Evolutionary conservation across 805 yeast genomes (phyloP).

Genomic region (Cyberlindnera nakhonratchasimensis): DNA sequence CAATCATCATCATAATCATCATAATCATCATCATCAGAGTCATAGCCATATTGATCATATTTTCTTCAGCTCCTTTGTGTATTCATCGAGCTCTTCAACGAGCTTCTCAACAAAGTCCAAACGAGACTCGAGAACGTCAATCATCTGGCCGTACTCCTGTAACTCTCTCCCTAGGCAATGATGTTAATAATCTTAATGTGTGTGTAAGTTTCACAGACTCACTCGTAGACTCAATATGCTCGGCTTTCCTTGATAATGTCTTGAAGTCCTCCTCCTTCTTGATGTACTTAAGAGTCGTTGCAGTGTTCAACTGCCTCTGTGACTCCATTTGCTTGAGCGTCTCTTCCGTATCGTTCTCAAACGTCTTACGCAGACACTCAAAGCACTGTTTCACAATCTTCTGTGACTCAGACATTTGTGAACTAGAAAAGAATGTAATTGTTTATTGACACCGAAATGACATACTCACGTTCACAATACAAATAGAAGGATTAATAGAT

Average conservation of each 20-base stretch:
- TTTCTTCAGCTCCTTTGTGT: constrained; percentile 10
- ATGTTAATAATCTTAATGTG: constrained; percentile 2
- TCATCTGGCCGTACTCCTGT: constrained; percentile 9
- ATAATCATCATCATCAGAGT: too few relatives aligned
- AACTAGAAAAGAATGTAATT: too few relatives aligned
- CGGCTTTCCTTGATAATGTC: constrained; percentile 23
- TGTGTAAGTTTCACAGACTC: constrained; percentile 6
- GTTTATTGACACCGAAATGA: too few relatives aligned
- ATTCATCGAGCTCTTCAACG: constrained; percentile 20
- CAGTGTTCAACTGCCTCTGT: constrained; percentile 54
- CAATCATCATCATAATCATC: not conserved
- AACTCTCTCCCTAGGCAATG: constrained; percentile 29
- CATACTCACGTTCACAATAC: not conserved
- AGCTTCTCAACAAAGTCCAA: constrained; percentile 19
- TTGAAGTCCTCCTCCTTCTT: constrained; percentile 42
- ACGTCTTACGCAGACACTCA: constrained; percentile 32
- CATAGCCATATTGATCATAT: too few relatives aligned
- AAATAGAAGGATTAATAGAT: not conserved
- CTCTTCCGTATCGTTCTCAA: constrained; percentile 38
- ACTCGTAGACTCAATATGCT: constrained; percentile 20
- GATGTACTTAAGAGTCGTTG: constrained; percentile 50
- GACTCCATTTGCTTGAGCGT: constrained; percentile 42
- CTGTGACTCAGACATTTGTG: constrained; percentile 19
- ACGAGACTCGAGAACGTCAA: constrained; percentile 15
- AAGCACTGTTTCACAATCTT: constrained; percentile 26